Conservation (phyloP, 257 asterid genomes). For the Primulina tabacum region DNA sequence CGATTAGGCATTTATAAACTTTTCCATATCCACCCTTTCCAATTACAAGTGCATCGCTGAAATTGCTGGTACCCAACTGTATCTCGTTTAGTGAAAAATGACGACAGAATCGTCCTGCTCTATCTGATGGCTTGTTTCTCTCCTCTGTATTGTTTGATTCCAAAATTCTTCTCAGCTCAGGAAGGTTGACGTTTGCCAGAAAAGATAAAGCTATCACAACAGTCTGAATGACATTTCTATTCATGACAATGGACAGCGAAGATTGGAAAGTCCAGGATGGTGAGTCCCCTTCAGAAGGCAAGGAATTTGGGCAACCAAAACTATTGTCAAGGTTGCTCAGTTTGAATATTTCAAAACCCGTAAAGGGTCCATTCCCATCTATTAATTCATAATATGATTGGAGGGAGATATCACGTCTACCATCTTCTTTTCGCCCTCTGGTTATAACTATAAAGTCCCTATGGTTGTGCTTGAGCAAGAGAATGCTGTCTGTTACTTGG, state of each 20-base stretch:
- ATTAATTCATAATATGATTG: slow-evolving; percentile 14
- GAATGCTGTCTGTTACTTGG: slow-evolving; percentile 29
- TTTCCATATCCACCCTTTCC: slow-evolving; percentile 40
- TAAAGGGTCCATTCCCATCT: slow-evolving; percentile 22
- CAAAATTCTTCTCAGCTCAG: slow-evolving; percentile 25
- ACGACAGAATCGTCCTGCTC: slow-evolving; percentile 21
- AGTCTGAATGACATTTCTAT: slow-evolving; percentile 22
- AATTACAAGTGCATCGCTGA: slow-evolving; percentile 27
- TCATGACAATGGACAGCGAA: not conserved
- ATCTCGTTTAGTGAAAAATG: slow-evolving; percentile 36
- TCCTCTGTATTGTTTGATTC: slow-evolving; percentile 19
- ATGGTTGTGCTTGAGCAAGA: slow-evolving; percentile 21
- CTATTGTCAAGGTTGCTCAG: slow-evolving; percentile 40
- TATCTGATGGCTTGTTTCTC: slow-evolving; percentile 6
- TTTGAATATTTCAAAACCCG: slow-evolving; percentile 41
- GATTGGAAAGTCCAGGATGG: slow-evolving; percentile 9
- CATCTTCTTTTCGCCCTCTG: slow-evolving; percentile 34
- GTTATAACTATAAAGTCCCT: slow-evolving; percentile 31
- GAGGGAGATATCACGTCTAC: slow-evolving; percentile 25
- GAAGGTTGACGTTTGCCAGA: slow-evolving; percentile 20
- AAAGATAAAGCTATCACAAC: slow-evolving; percentile 19
- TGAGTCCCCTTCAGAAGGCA: not conserved
- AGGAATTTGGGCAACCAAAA: slow-evolving; percentile 27
- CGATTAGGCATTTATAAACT: slow-evolving; percentile 37
- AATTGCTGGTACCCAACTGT: slow-evolving; percentile 27